phyloP scores from a whole-genome alignment of 441 rosid species.

The Biscutella auriculata region DNA sequence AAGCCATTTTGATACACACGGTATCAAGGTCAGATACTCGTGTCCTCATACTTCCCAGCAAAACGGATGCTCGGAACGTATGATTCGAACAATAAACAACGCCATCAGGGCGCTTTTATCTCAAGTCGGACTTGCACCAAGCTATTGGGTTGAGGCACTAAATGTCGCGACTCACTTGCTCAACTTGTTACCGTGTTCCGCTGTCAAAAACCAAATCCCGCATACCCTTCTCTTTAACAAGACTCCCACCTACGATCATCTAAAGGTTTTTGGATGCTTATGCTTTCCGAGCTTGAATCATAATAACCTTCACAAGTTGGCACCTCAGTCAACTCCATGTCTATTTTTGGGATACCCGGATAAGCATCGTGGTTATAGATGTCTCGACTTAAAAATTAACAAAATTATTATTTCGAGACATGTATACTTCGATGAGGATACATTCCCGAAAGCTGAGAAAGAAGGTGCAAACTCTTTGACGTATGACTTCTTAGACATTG shows the following conservation, averaged over 20 bases:
- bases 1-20: not conserved
- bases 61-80: not conserved
- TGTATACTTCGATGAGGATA: too few species aligned
- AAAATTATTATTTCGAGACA: too few species aligned
- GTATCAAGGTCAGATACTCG: not conserved
- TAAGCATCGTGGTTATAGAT: not conserved
- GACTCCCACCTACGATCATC: not conserved
- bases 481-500: too few species aligned
- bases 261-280: too few species aligned
- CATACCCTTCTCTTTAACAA: not conserved
- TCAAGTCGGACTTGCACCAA: not conserved
- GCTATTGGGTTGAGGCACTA: not conserved
- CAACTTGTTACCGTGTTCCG: not conserved
- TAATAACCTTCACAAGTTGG: not conserved
- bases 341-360: not conserved
- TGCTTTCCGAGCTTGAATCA: too few species aligned
- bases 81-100: not conserved
- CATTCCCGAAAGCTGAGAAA: too few species aligned
- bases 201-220: not conserved
- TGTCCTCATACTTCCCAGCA: not conserved
- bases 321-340: not conserved
- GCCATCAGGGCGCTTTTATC: not conserved
- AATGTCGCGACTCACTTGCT: not conserved
- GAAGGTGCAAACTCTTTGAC: too few species aligned
- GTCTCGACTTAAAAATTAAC: not conserved